phyloP scores from a whole-genome alignment of 805 yeast species.

The Wickerhamomyces rabaulensis region DNA sequence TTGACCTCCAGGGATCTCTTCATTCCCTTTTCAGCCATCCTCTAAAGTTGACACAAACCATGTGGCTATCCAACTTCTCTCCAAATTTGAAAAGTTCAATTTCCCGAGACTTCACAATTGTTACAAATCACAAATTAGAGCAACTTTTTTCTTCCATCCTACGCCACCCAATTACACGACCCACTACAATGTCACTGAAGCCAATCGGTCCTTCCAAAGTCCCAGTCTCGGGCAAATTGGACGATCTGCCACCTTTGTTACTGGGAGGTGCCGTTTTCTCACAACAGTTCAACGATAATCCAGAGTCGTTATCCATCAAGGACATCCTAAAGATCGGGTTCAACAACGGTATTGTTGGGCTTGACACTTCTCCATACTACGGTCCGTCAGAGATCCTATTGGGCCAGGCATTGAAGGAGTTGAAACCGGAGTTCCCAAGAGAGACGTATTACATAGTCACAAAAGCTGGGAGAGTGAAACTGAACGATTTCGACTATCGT shows the following conservation, averaged over 20 bases:
- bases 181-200: slow-evolving; percentile 5
- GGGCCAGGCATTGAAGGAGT: slow-evolving; percentile 55
- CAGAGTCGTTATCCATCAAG: slow-evolving; percentile 50
- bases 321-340: slow-evolving; percentile 59
- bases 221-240: slow-evolving; percentile 20
- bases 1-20: neutral
- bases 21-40: neutral
- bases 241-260: slow-evolving; percentile 50
- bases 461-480: slow-evolving; percentile 74
- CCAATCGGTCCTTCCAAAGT: slow-evolving; percentile 15
- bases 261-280: slow-evolving; percentile 91
- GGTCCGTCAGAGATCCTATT: slow-evolving; percentile 79
- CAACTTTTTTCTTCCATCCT: too few species aligned
- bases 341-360: slow-evolving; percentile 61
- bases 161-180: too few species aligned
- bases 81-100: too few species aligned
- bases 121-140: neutral
- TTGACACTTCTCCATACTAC: slow-evolving; percentile 92
- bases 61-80: too few species aligned
- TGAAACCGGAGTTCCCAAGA: slow-evolving; percentile 41
- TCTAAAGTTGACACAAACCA: neutral
- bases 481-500: slow-evolving; percentile 72
- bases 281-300: slow-evolving; percentile 70
- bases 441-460: slow-evolving; percentile 69
- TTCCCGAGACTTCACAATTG: too few species aligned